A percentile compares a stretch with the other conserved stretches of the same genome.
Conservation (phyloP, 2,329 filamentous ascomycete species). For the Penicillium paneum region DNA sequence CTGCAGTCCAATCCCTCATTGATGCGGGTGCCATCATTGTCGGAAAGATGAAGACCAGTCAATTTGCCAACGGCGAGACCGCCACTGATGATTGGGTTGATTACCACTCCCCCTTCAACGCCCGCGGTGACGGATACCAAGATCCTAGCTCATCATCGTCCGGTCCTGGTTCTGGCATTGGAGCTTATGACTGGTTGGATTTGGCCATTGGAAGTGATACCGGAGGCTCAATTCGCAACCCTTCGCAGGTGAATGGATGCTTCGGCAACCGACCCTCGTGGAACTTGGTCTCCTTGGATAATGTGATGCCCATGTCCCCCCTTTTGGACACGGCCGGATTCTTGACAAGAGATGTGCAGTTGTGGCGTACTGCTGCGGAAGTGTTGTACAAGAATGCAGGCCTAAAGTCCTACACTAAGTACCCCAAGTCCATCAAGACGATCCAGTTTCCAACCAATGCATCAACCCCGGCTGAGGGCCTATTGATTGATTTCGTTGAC, state of each 20-base stretch:
- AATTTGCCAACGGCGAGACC: slow-evolving; percentile 34
- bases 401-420: slow-evolving; percentile 30
- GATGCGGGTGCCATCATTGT: slow-evolving; percentile 55
- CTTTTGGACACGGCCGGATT: slow-evolving; percentile 48
- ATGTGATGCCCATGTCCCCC: slow-evolving; percentile 48
- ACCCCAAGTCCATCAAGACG: slow-evolving; percentile 26
- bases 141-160: slow-evolving; percentile 24
- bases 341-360: slow-evolving; percentile 27
- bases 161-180: slow-evolving; percentile 28
- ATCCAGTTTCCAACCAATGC: background rate
- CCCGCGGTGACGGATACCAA: slow-evolving; percentile 39
- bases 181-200: slow-evolving; percentile 45
- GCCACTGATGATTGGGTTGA: slow-evolving; percentile 34
- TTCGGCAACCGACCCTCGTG: slow-evolving; percentile 52
- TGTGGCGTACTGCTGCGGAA: slow-evolving; percentile 39
- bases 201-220: slow-evolving; percentile 49
- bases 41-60: slow-evolving; percentile 34
- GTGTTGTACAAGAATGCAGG: slow-evolving; percentile 43
- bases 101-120: slow-evolving; percentile 39
- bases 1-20: slow-evolving; percentile 53
- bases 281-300: slow-evolving; percentile 41
- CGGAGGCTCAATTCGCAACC: slow-evolving; percentile 43
- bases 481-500: background rate
- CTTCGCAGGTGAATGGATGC: slow-evolving; percentile 48
- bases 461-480: background rate